Evolutionary conservation across 169 alveolate species (phyloP), one percentile per base, ranked within the genome.

Genomic region (Eimeria sp.): DNA sequence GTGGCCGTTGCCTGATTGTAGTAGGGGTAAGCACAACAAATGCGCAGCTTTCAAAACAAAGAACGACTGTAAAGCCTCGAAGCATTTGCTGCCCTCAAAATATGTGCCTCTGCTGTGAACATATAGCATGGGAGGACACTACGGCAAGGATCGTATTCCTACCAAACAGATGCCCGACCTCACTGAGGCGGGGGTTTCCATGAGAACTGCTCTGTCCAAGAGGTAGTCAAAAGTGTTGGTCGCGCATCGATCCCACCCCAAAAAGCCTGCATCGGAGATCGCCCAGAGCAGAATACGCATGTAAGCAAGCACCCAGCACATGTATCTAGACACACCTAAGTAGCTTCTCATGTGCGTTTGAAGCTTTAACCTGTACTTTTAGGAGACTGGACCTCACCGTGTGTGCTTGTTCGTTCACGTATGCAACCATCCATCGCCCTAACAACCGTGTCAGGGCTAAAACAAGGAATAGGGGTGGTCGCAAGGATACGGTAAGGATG

Each of bases 401-500:
- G 84, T 49, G 57, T 49, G 47, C 87, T 70, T 45, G 87, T 57
- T 22, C 87, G 88, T 63, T 89, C 88, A 43, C 49, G 70, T 67
- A 67, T 70, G 57, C 63, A 61, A 40, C 58, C 75, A 63, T 78
- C 67, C 83, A 78, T 76, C 47, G 72, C 75, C 82, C 25, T 70
- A 22, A 78, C 73, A 27, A 92, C 89, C 57, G 89, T 57, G 76
- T 80, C 96, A 43, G 96, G 92, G 63, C 92, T 76, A 54, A 92
- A 92, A 14, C 58, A 84, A 2, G 96, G 96, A 18, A 92, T 76
- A 20, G 96, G 92, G 61, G 83, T 61, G 75, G 89, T 61, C 43
- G 96, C 84, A 61, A 92, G 89, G 83, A 92, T 78, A 3, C 76
- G 92, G 92, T 92, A 83, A 10, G 96, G 96, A 40, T 70, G 80